Conservation (phyloP, 176 grass and related monocot genomes). For the Sorghum bicolor region Sorghum_bicolor_NCBIv3 NC_012870.2:6947501-6948000, state of each 20-base stretch:
- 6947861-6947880: constrained; percentile 92
- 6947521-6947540: constrained; percentile 32
- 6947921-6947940: constrained; percentile 6
- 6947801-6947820: constrained; percentile 93
- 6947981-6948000: constrained; percentile 85
- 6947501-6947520: not conserved
- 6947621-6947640: constrained; percentile 87
- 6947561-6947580: constrained; percentile 99
- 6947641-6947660: constrained; percentile 88
- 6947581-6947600: constrained; percentile 81
- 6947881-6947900: constrained; percentile 67
- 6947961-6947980: constrained; percentile 35
- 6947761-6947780: not conserved
- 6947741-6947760: not conserved
- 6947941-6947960: not conserved
- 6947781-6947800: not conserved
- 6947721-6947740: constrained; percentile 15
- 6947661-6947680: constrained; percentile 71
- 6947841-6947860: constrained; percentile 83
- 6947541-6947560: constrained; percentile 86
- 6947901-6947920: not conserved
- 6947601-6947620: constrained; percentile 84
- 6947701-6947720: not conserved
- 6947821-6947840: constrained; percentile 92
- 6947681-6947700: constrained; percentile 80